phyloP scores from a whole-genome alignment of 2,329 filamentous ascomycete species.

The Lecanicillium sp. region DNA sequence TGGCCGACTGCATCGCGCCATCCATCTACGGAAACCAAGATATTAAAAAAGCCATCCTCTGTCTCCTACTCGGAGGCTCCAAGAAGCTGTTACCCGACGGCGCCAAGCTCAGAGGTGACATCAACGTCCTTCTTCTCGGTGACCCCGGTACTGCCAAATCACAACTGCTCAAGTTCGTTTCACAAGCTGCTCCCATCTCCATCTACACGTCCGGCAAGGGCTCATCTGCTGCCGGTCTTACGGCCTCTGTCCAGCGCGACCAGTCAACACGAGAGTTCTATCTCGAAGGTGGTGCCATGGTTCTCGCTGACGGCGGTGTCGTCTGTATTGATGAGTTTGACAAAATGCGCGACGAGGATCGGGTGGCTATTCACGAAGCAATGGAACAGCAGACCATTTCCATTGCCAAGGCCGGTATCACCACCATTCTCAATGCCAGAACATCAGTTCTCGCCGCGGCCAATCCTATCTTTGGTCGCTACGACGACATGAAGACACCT shows the following conservation, averaged over 20 bases:
- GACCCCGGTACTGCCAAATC: constrained; percentile 98
- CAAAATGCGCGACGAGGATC: constrained; percentile 98
- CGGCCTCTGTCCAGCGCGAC: constrained; percentile 92
- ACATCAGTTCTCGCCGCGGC: constrained; percentile 94
- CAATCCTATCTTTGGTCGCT: constrained; percentile 95
- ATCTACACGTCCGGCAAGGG: constrained; percentile 99
- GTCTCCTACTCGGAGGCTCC: constrained; percentile 85
- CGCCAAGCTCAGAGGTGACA: constrained; percentile 95
- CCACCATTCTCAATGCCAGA: constrained; percentile 91
- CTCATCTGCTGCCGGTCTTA: constrained; percentile 94
- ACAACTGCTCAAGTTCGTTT: constrained; percentile 93
- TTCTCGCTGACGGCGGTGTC: constrained; percentile 90
- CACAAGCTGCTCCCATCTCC: constrained; percentile 91
- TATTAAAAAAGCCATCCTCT: constrained; percentile 96
- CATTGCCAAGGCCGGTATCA: constrained; percentile 97
- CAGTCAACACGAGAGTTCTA: constrained; percentile 92
- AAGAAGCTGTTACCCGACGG: constrained; percentile 98
- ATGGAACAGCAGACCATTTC: constrained; percentile 99
- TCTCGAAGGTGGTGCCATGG: constrained; percentile 96
- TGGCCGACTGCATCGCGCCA: constrained; percentile 88
- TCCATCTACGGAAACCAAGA: constrained; percentile 95
- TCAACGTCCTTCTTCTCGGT: constrained; percentile 93
- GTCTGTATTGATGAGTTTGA: constrained; percentile 99
- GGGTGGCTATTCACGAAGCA: constrained; percentile 96
- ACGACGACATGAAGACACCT: constrained; percentile 95